phyloP scores from a whole-genome alignment of 2,329 filamentous ascomycete genomes.

The Rhexocercosporidium sp. region DNA sequence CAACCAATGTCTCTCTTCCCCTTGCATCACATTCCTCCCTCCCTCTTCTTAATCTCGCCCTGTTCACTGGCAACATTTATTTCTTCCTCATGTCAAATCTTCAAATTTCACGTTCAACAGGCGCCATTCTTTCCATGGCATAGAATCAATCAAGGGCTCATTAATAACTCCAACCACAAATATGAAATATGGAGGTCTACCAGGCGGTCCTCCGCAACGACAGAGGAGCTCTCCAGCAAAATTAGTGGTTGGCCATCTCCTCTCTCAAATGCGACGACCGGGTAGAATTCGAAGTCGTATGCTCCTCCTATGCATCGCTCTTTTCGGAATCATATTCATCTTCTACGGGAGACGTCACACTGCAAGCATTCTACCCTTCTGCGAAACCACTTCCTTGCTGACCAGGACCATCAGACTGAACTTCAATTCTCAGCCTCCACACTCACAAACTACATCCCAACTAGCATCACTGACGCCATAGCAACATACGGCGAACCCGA shows the following conservation, averaged over 20 bases:
- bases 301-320: slow-evolving; percentile 19
- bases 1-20: neutral
- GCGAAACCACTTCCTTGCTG: neutral
- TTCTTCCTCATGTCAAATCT: too few species aligned
- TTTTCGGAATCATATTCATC: slow-evolving; percentile 22
- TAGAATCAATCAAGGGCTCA: neutral
- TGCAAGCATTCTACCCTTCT: neutral
- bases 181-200: slow-evolving; percentile 22
- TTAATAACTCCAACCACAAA: neutral
- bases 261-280: slow-evolving; percentile 29
- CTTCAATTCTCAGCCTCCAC: slow-evolving; percentile 22
- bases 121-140: too few species aligned
- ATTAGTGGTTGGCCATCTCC: slow-evolving; percentile 23
- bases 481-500: slow-evolving; percentile 18
- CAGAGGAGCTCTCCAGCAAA: slow-evolving; percentile 21
- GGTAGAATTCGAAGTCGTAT: slow-evolving; percentile 28
- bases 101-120: too few species aligned
- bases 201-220: slow-evolving; percentile 11
- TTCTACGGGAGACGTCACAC: slow-evolving; percentile 15
- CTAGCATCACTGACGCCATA: slow-evolving; percentile 22
- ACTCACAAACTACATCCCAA: slow-evolving; percentile 24
- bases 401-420: slow-evolving; percentile 20
- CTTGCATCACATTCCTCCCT: neutral
- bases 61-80: neutral
- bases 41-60: neutral